Conservation (phyloP, 306 rosid genomes). For the Ormosia semicastrata region DNA sequence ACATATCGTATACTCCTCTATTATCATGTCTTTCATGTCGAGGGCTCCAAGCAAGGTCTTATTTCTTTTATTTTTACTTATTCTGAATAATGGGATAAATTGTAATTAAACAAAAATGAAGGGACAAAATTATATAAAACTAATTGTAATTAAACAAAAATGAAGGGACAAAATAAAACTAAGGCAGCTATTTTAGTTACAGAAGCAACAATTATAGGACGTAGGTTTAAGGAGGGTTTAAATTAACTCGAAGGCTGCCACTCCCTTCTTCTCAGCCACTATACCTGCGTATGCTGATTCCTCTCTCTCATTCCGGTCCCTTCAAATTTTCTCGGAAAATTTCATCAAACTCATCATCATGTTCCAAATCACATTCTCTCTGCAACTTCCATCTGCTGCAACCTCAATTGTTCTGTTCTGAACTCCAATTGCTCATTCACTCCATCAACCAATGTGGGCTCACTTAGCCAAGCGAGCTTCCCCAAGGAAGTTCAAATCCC, state of each 20-base stretch:
- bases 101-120: too few relatives aligned
- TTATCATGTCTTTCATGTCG: too few relatives aligned
- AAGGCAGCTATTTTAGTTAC: background rate
- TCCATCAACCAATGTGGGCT: slow-evolving; percentile 48
- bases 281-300: background rate
- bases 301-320: background rate
- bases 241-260: slow-evolving; percentile 35
- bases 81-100: too few relatives aligned
- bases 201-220: background rate
- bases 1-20: too few relatives aligned
- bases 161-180: too few relatives aligned
- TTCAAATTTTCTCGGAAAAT: background rate
- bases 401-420: background rate
- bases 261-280: background rate
- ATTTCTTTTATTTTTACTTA: too few relatives aligned
- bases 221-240: slow-evolving; percentile 69
- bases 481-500: slow-evolving; percentile 32
- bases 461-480: slow-evolving; percentile 45
- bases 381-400: slow-evolving; percentile 7
- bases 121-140: too few relatives aligned
- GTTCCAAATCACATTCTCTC: background rate
- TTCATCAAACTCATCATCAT: background rate
- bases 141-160: too few relatives aligned
- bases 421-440: background rate
- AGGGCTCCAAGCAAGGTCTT: too few relatives aligned